Conservation (phyloP, 2,329 filamentous ascomycete species). For the Alternaria postmessia region DNA sequence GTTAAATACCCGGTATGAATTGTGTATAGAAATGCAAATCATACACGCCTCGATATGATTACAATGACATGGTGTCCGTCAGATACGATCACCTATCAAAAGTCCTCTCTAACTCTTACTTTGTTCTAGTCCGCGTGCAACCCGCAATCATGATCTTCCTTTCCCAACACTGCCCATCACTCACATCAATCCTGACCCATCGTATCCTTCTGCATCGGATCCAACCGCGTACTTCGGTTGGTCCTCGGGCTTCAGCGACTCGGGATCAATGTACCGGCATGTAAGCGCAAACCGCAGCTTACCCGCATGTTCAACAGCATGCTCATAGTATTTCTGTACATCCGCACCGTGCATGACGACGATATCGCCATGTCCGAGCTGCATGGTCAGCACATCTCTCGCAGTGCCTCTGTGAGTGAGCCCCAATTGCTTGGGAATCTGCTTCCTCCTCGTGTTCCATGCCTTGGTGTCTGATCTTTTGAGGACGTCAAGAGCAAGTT, state of each 20-base stretch:
- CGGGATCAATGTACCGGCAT: conserved; percentile 60
- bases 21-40: background rate
- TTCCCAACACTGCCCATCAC: background rate
- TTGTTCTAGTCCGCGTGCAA: background rate
- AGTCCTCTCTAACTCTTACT: background rate
- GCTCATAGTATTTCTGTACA: conserved; percentile 69
- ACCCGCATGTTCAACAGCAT: conserved; percentile 61
- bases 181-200: conserved; percentile 34
- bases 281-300: conserved; percentile 66
- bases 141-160: background rate
- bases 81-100: background rate
- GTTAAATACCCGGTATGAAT: conserved; percentile 3
- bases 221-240: conserved; percentile 50
- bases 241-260: conserved; percentile 53
- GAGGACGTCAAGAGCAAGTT: conserved; percentile 38
- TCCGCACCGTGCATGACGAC: conserved; percentile 68
- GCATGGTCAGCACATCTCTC: conserved; percentile 54
- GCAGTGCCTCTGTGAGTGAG: conserved; percentile 41
- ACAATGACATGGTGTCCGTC: background rate
- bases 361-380: conserved; percentile 69
- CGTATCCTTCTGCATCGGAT: conserved; percentile 47
- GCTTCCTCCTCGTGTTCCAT: conserved; percentile 39
- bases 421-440: conserved; percentile 50
- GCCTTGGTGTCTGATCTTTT: conserved; percentile 23
- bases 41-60: background rate